A percentile compares a stretch with the other conserved stretches of the same genome.
phyloP scores from a whole-genome alignment of 1,284 basidiomycete species.

The Laetiporus sulphureus region DNA sequence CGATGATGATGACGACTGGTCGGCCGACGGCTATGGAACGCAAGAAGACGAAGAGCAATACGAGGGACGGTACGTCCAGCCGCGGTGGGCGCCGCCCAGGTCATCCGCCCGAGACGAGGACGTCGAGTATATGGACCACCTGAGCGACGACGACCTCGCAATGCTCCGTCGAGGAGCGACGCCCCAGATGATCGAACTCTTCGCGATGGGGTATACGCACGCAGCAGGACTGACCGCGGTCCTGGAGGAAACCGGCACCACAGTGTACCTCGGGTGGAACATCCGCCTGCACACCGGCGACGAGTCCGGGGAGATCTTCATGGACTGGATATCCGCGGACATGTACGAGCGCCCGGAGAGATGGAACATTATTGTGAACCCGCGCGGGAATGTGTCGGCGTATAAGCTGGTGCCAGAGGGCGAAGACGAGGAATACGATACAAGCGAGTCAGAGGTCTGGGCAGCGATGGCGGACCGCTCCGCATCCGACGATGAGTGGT shows the following conservation, averaged over 20 bases:
- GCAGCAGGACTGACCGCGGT: constrained; percentile 38
- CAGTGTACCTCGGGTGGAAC: constrained; percentile 62
- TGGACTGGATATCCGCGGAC: constrained; percentile 42
- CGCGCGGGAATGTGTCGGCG: constrained; percentile 37
- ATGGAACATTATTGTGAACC: constrained; percentile 39
- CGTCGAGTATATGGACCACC: constrained; percentile 30
- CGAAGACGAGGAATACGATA: constrained; percentile 36
- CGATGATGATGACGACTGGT: constrained; percentile 25
- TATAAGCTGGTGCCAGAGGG: constrained; percentile 39
- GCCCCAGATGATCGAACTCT: constrained; percentile 48
- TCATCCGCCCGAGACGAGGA: constrained; percentile 31
- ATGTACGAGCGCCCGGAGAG: constrained; percentile 40
- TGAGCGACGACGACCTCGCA: constrained; percentile 31
- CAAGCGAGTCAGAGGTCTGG: constrained; percentile 52
- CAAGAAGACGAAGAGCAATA: constrained; percentile 28
- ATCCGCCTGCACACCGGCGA: constrained; percentile 43
- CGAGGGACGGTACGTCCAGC: constrained; percentile 32
- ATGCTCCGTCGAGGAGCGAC: constrained; percentile 59
- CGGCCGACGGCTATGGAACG: constrained; percentile 28
- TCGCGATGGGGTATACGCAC: constrained; percentile 49
- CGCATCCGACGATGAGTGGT: too few relatives aligned
- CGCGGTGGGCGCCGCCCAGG: constrained; percentile 53
- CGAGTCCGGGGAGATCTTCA: constrained; percentile 43
- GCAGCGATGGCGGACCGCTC: too few relatives aligned
- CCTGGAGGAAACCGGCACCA: constrained; percentile 32